Evolutionary conservation across 257 asterid species (phyloP), one percentile per base, ranked within the genome.

Genomic region (Anisodus tanguticus): DNA sequence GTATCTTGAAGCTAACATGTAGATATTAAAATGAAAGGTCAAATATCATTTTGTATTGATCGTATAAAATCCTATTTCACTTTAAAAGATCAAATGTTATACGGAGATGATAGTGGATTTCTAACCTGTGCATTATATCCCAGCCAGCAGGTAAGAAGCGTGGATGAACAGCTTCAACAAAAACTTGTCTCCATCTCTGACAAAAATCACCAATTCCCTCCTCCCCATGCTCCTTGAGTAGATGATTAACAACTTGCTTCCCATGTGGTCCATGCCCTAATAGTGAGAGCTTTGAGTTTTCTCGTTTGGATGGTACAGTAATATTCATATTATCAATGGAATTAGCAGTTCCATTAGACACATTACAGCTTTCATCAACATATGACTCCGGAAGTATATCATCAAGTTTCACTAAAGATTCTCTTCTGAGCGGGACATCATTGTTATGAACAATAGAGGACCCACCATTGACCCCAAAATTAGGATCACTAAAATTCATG

Each of bases 251-350:
- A 15, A 96, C 97, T 87, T 90, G 95, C 90, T 92, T 94, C 74
- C 99, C 99, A 45, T 96, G 99, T 35, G 98, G 98, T 77, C 99
- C 98, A 86, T 96, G 98, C 83, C 99, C 99, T 86, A 94, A 88
- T 53, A 92, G 83, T 0, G 99, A 96, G 88, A 91, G 86, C 76
- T 91, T 95, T 8, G 92, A 86, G 53, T 86, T 41, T 41, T 41
- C 88, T 45, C 82, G 89, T 85, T 90, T 94, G 80, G 85, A 64
- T 59, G 85, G 86, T 54, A 19, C 13, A 57, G 85, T 91, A 88
- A 68, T 43, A 82, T 72, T 85, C 47, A 85, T 83, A 54, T 55
- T 43, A 60, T 51, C 71, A 57, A 43, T 71, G 8, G 81, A 79
- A 69, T 72, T 63, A 80, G 39, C 67, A 9, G 13, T 82, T 86